Percentiles rank a stretch among this genome's conserved stretches.
Evolutionary conservation across 495 filamentous ascomycete genomes (phyloP).

Genomic region (Penicillium pulvis): DNA sequence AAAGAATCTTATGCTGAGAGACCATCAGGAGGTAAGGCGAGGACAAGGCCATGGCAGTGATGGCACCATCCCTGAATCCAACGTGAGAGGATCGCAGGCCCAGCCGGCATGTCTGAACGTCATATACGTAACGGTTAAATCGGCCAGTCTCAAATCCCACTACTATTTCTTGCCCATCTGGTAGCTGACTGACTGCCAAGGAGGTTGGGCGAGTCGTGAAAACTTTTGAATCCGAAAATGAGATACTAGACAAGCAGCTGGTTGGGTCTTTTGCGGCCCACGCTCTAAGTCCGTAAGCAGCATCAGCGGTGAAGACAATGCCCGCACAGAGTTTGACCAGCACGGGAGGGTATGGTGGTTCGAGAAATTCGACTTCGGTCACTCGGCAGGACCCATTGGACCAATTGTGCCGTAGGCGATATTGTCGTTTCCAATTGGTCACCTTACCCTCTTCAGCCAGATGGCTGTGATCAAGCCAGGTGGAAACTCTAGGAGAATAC

Average conservation of each 20-base stretch:
- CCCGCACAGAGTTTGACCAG: constrained; percentile 74
- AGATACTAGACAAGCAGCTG: constrained; percentile 29
- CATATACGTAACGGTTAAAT: constrained; percentile 69
- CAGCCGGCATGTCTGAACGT: constrained; percentile 45
- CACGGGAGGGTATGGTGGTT: constrained; percentile 55
- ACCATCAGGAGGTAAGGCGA: constrained; percentile 80
- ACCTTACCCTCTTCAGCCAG: constrained; percentile 51
- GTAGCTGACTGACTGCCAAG: constrained; percentile 56
- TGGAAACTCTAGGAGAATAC: constrained; percentile 72
- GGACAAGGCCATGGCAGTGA: constrained; percentile 75
- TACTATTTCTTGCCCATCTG: constrained; percentile 45
- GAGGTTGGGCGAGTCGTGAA: constrained; percentile 57
- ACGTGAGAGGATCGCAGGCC: constrained; percentile 54
- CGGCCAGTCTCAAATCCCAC: constrained; percentile 79
- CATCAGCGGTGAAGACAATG: constrained; percentile 77
- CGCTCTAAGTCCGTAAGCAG: constrained; percentile 65
- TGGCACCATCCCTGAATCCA: constrained; percentile 57
- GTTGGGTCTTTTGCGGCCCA: constrained; percentile 70
- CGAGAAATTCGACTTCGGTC: constrained; percentile 70
- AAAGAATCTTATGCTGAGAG: constrained; percentile 69
- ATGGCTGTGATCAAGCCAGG: constrained; percentile 79
- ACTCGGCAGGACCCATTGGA: constrained; percentile 78
- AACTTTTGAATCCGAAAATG: constrained; percentile 14
- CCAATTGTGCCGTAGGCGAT: constrained; percentile 92
- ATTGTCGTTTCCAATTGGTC: constrained; percentile 88